Conservation (phyloP, 345 rosid species). For the Euphorbia pulcherrima region DNA sequence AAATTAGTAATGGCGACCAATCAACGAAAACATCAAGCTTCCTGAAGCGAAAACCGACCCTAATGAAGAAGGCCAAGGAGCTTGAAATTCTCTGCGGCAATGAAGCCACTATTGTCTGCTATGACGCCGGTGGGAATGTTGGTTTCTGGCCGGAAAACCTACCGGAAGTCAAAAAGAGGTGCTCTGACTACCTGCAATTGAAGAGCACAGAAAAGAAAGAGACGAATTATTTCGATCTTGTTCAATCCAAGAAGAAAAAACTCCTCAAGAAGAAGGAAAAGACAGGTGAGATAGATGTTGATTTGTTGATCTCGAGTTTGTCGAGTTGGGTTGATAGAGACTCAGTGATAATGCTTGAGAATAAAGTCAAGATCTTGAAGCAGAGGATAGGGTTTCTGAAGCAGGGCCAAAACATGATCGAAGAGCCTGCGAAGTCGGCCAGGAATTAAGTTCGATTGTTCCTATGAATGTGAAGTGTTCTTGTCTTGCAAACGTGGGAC, state of each 20-base stretch:
- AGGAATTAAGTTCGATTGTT: too few relatives aligned
- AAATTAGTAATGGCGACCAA: not conserved
- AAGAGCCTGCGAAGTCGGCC: too few relatives aligned
- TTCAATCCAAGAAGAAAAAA: not conserved
- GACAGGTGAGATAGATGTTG: not conserved
- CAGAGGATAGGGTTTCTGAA: not conserved
- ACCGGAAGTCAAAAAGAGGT: not conserved
- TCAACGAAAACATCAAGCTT: not conserved
- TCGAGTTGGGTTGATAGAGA: not conserved
- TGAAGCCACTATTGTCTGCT: not conserved
- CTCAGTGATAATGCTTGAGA: not conserved
- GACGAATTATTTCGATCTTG: not conserved
- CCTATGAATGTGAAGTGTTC: too few relatives aligned
- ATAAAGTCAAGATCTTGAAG: not conserved
- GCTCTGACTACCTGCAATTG: not conserved
- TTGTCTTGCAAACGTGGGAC: too few relatives aligned
- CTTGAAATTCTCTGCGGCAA: not conserved
- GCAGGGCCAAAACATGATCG: too few relatives aligned
- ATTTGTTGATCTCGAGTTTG: not conserved
- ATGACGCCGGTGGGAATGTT: not conserved
- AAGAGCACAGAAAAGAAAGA: not conserved
- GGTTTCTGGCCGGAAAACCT: not conserved
- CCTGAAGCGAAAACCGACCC: not conserved
- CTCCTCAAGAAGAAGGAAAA: not conserved
- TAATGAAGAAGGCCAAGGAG: not conserved